Evolutionary conservation across 257 asterid species (phyloP).

Genomic region (Verbascum thapsus): DNA sequence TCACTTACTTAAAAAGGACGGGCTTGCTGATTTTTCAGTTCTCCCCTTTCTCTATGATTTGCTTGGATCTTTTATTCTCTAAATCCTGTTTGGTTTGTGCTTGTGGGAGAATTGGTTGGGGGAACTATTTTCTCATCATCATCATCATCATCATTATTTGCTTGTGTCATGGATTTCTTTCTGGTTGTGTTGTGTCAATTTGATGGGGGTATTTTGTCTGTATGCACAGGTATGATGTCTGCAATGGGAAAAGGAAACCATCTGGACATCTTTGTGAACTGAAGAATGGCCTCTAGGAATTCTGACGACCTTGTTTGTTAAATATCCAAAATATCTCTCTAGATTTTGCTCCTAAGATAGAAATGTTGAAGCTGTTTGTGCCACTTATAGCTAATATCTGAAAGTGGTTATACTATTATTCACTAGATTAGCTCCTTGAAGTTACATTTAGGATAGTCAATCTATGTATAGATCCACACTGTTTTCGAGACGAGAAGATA

Average conservation of each 20-base stretch:
- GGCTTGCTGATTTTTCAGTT: too few relatives aligned
- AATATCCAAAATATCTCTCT: constrained; percentile 17
- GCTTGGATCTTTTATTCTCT: not conserved
- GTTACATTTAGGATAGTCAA: constrained; percentile 24
- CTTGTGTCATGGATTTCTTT: constrained; percentile 25
- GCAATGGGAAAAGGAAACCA: constrained; percentile 48
- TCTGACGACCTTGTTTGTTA: constrained; percentile 26
- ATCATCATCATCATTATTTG: not conserved
- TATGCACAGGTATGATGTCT: constrained; percentile 46
- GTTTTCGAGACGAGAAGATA: constrained; percentile 1
- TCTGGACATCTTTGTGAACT: constrained; percentile 44
- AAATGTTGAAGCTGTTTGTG: constrained; percentile 16
- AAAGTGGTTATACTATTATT: constrained; percentile 12
- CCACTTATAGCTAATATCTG: not conserved
- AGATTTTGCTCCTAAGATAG: constrained; percentile 20
- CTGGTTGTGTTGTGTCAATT: constrained; percentile 48
- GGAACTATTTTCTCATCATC: too few relatives aligned
- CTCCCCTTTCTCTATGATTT: not conserved
- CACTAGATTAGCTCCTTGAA: constrained; percentile 14
- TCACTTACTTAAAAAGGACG: too few relatives aligned
- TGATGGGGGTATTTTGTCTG: constrained; percentile 45
- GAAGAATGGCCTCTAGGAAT: constrained; percentile 45
- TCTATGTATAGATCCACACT: constrained; percentile 5
- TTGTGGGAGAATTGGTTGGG: not conserved
- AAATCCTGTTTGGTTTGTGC: not conserved